Base-by-base conservation (phyloP, 1,284 basidiomycete species). In the Grifola frondosa region DNA sequence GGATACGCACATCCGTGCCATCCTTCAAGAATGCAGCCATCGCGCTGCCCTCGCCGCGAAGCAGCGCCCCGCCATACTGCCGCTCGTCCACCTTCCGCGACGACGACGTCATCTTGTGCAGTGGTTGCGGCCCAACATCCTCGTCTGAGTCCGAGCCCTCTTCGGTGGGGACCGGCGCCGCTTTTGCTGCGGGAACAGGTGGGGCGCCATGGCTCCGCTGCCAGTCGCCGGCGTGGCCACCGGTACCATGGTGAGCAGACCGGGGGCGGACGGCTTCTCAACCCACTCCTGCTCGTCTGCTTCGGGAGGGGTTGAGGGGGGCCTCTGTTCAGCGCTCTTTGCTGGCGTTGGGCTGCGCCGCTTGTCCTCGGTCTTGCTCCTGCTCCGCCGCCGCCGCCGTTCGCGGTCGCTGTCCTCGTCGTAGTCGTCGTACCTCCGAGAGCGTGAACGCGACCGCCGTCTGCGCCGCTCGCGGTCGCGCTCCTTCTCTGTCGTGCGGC, bases 1-100 rank as follows among this genome's bases (percentile, higher is more conserved):
- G 96, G 59, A 99, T 99, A 60, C 96, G 93, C 40, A 84, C 66
- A 43, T 87, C 77, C n/a, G 83, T 80, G 38, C 91, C 94, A 16
- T 94, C 89, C 62, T 90, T 78, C 36, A 97, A 79, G 75, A 89
- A 99, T 23, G 91, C 88, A 4, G 94, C 93, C 94, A 99, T 98
- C 21, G 96, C 96, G 46, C 85, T 86, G 36, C 94, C 96, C 74
- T 99, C 96, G 43, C 96, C 97, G 1, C 91, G 89, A 7, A 95
- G 78, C 30, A 99, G 77, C 5, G 89, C 85, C 38, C 90, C 80
- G 48, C 92, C 91, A 62, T 92, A 91, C 44, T 83, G 75, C 10
- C 88, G 81, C 55, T 91, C 88, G 65, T 88, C 85, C 30, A 87
- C 53, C 53, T 74, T 79, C 54, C 76, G 80, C 31, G 52, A 50